A percentile compares a stretch with the other conserved stretches of the same genome.
phyloP scores from a whole-genome alignment of 2,329 filamentous ascomycete species.

The Chaetomiaceae sp. region DNA sequence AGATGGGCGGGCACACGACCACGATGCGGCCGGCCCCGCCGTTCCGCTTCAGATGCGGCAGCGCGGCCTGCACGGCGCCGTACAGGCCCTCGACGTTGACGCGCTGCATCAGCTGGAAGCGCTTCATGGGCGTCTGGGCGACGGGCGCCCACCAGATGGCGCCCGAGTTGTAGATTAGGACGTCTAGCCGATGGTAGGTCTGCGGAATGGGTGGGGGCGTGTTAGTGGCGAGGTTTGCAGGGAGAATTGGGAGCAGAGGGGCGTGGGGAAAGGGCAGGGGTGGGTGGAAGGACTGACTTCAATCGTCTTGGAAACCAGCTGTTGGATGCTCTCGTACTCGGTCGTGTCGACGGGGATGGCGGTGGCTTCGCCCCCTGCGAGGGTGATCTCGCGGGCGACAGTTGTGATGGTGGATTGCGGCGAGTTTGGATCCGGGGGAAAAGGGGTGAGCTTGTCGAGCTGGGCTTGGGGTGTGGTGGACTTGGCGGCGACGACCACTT shows the following conservation, averaged over 20 bases:
- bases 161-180: slow-evolving; percentile 75
- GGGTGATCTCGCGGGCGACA: slow-evolving; percentile 65
- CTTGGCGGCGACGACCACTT: slow-evolving; percentile 74
- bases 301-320: slow-evolving; percentile 53
- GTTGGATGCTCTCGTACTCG: slow-evolving; percentile 52
- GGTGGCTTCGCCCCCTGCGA: slow-evolving; percentile 56
- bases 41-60: slow-evolving; percentile 60
- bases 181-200: slow-evolving; percentile 60
- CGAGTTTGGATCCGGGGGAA: slow-evolving; percentile 74
- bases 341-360: slow-evolving; percentile 67
- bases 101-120: slow-evolving; percentile 72
- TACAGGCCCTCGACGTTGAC: slow-evolving; percentile 74
- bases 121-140: slow-evolving; percentile 63
- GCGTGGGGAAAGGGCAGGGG: neutral
- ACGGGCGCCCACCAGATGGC: slow-evolving; percentile 82
- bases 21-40: slow-evolving; percentile 47
- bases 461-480: slow-evolving; percentile 52
- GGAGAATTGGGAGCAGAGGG: neutral
- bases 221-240: neutral
- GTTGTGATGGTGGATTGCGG: slow-evolving; percentile 70
- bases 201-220: slow-evolving; percentile 23
- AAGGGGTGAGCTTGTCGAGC: slow-evolving; percentile 47
- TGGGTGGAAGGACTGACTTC: neutral
- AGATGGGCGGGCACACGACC: slow-evolving; percentile 78
- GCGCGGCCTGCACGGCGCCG: slow-evolving; percentile 58